Evolutionary conservation across 2,329 filamentous ascomycete genomes (phyloP).

Genomic region (Cercospora sp.): DNA sequence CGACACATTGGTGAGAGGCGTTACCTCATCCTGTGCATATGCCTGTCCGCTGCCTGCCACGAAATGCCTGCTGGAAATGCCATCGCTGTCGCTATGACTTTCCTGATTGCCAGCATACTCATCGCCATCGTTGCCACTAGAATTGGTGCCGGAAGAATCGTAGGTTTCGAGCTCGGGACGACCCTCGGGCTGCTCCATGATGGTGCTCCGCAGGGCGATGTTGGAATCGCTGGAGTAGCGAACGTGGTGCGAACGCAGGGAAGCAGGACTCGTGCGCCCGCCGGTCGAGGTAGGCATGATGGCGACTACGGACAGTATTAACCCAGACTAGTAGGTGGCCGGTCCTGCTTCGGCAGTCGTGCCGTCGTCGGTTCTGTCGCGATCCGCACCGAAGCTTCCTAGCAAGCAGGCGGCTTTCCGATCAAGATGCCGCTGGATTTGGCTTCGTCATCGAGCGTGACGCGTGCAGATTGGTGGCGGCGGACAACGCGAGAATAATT

Average conservation of each 20-base stretch:
- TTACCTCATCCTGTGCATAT: constrained; percentile 26
- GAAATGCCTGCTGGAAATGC: constrained; percentile 31
- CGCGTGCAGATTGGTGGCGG: constrained; percentile 4
- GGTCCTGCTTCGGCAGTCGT: constrained; percentile 8
- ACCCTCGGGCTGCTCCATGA: constrained; percentile 37
- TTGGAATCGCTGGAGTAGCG: constrained; percentile 28
- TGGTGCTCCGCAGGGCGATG: constrained; percentile 26
- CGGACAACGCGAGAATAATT: neutral
- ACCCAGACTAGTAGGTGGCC: constrained; percentile 4
- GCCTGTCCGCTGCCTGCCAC: constrained; percentile 22
- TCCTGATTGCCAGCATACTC: constrained; percentile 27
- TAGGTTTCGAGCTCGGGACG: constrained; percentile 37
- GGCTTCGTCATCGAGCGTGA: constrained; percentile 9
- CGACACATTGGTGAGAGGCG: constrained; percentile 34
- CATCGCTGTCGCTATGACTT: constrained; percentile 33
- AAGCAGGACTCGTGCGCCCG: constrained; percentile 10
- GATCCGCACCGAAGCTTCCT: neutral
- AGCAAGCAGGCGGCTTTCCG: constrained; percentile 1
- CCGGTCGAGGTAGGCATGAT: constrained; percentile 8
- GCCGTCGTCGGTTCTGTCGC: constrained; percentile 2
- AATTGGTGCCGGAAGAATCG: constrained; percentile 36
- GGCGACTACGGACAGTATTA: constrained; percentile 2
- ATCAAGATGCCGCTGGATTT: constrained; percentile 9
- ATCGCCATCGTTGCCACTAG: constrained; percentile 30
- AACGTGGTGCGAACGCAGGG: constrained; percentile 19